Conservation (phyloP, 2,329 filamentous ascomycete genomes). For the Exophiala aquamarina region DNA sequence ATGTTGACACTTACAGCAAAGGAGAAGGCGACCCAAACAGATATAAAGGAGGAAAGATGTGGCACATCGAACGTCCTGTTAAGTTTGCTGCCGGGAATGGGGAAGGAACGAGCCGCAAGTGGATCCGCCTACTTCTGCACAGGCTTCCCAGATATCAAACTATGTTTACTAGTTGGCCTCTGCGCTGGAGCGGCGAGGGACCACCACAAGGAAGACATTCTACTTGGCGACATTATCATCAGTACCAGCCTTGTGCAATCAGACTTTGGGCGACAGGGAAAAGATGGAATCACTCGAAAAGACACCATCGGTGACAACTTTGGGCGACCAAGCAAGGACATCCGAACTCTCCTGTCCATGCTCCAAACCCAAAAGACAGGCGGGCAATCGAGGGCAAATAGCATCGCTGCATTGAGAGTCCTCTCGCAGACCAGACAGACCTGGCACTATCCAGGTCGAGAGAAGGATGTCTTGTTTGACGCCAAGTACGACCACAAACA, state of each 20-base stretch:
- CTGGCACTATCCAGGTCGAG: conserved; percentile 21
- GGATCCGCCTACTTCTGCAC: conserved; percentile 30
- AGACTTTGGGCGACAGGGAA: conserved; percentile 31
- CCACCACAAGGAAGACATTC: conserved; percentile 18
- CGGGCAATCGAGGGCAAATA: too few relatives aligned
- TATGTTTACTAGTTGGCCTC: conserved; percentile 40
- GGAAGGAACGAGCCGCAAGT: conserved; percentile 25
- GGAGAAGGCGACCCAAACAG: too few relatives aligned
- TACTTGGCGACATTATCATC: conserved; percentile 35
- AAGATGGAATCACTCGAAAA: conserved; percentile 24
- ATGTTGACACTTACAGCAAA: too few relatives aligned
- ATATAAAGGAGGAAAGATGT: too few relatives aligned
- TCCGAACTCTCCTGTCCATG: conserved; percentile 21
- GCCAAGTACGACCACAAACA: conserved; percentile 29
- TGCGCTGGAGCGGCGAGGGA: conserved; percentile 39
- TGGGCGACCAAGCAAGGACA: conserved; percentile 23
- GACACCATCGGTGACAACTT: conserved; percentile 19
- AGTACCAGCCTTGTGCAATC: conserved; percentile 29
- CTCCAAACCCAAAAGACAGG: conserved; percentile 10
- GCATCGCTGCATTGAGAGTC: background rate
- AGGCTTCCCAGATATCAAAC: conserved; percentile 36
- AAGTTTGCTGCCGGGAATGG: conserved; percentile 29
- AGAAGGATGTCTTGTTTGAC: conserved; percentile 26
- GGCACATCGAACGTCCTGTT: too few relatives aligned
- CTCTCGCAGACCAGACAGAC: conserved; percentile 1